Base-by-base conservation (phyloP, 2,329 filamentous ascomycete species). In the Colletotrichum aenigma region DNA sequence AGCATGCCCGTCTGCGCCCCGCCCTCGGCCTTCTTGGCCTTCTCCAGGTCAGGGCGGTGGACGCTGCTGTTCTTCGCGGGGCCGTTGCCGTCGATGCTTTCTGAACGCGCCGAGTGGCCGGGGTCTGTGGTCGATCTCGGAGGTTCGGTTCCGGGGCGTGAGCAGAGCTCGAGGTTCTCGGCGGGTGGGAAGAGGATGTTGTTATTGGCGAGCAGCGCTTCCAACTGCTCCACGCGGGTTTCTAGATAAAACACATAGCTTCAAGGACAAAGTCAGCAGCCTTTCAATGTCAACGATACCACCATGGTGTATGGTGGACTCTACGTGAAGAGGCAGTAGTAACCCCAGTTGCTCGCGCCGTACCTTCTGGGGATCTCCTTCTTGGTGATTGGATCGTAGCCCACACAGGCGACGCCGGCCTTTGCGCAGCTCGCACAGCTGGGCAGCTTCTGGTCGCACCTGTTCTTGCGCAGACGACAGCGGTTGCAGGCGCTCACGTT, bases 161-260 rank as follows among this genome's bases (percentile, higher is more conserved):
- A 90, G 81, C 89, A 91, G 77, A 89, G 85, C 79, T 95, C 93
- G 80, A 98, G 93, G 76, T 92, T 88, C 62, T 92, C 88, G 74
- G 95, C 92, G 0, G 94, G 90, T 18, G 94, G 93, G 80, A 94
- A 97, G 16, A 92, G 78, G 74, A 98, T 91, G 60, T 90, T 89
- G 81, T 96, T 92, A 36, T 92, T 88, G 58, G 88, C 87, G 66
- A 98, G 90, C 48, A 97, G 86, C 38, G 90, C 89, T 84, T 98
- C 96, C 34, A 98, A 91, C 85, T 97, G 95, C 77, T 93, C 91
- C 70, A 98, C 92, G 75, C 96, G 91, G 32, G 94, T 95, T 84
- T 98, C 96, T 75, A 98, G 93, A 83, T 98, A 98, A 86, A 94
- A 98, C 65, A 98, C 95, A 87, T 98, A 98, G 84, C 94, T 95